Conservation (phyloP, 805 yeast species). For the Kodamaea hsintzibuensis region DNA sequence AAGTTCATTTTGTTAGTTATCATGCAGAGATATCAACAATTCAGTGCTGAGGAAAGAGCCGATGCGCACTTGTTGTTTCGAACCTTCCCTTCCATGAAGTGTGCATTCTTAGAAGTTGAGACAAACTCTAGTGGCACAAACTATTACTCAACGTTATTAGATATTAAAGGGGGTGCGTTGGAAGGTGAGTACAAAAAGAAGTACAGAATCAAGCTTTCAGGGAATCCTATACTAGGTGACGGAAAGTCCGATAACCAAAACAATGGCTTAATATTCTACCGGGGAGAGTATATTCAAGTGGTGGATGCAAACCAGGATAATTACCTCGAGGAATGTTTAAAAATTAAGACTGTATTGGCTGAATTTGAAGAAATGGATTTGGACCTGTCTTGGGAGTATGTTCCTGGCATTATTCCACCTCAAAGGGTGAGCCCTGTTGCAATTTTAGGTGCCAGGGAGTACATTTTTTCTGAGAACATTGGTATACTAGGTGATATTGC, state of each 20-base stretch:
- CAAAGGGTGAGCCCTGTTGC: slow-evolving; percentile 62
- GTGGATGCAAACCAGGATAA: slow-evolving; percentile 97
- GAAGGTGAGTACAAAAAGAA: slow-evolving; percentile 40
- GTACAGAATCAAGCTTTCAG: slow-evolving; percentile 74
- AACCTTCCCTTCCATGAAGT: slow-evolving; percentile 67
- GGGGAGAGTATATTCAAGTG: slow-evolving; percentile 94
- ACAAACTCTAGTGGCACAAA: slow-evolving; percentile 42
- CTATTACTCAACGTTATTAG: slow-evolving; percentile 63
- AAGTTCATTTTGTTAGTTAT: slow-evolving; percentile 82
- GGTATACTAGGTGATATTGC: slow-evolving; percentile 96
- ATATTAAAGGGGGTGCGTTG: slow-evolving; percentile 30
- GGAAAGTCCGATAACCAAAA: slow-evolving; percentile 97
- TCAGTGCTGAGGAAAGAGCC: slow-evolving; percentile 62
- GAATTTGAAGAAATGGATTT: slow-evolving; percentile 83
- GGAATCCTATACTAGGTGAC: slow-evolving; percentile 94
- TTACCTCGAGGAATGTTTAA: slow-evolving; percentile 89
- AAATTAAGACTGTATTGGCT: slow-evolving; percentile 81
- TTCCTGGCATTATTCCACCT: slow-evolving; percentile 52
- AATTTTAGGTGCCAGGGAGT: slow-evolving; percentile 92
- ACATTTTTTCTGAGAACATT: slow-evolving; percentile 87
- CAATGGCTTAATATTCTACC: slow-evolving; percentile 77
- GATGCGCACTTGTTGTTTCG: slow-evolving; percentile 67
- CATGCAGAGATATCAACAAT: slow-evolving; percentile 79
- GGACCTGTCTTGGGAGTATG: slow-evolving; percentile 54
- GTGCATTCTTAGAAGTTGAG: slow-evolving; percentile 57